Percentiles rank a stretch among this genome's conserved stretches.
phyloP scores from a whole-genome alignment of 1,284 basidiomycete genomes.

The Trichosporon sp. region DNA sequence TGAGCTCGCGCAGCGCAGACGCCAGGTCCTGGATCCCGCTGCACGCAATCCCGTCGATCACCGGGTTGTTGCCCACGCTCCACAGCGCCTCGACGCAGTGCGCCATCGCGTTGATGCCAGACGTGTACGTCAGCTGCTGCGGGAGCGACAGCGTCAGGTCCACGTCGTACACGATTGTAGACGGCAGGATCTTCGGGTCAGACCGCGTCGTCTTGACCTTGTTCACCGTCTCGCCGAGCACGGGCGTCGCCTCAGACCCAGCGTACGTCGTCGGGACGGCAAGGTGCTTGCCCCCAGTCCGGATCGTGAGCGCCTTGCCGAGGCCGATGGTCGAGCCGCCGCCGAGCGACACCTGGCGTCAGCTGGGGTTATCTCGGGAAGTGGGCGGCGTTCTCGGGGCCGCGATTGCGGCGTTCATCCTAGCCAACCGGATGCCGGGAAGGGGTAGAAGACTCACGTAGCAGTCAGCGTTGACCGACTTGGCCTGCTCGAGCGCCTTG shows the following conservation, averaged over 20 bases:
- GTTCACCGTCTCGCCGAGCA: constrained; percentile 53
- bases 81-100: constrained; percentile 53
- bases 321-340: constrained; percentile 53
- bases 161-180: constrained; percentile 54
- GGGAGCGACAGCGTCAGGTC: constrained; percentile 53
- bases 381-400: background rate
- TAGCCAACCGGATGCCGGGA: background rate
- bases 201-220: constrained; percentile 52
- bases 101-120: constrained; percentile 54
- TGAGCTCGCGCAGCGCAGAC: constrained; percentile 45
- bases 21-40: constrained; percentile 51
- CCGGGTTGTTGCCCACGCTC: constrained; percentile 51
- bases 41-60: constrained; percentile 51
- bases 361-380: background rate
- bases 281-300: constrained; percentile 52
- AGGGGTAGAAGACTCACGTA: constrained; percentile 35
- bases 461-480: constrained; percentile 49
- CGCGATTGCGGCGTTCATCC: background rate
- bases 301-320: constrained; percentile 52
- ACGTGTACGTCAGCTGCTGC: constrained; percentile 50
- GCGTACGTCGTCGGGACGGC: constrained; percentile 54
- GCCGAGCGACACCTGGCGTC: constrained; percentile 36
- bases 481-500: constrained; percentile 36
- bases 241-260: constrained; percentile 53
- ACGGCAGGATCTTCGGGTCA: constrained; percentile 51